Evolutionary conservation across 225 moss, liverwort and hornwort species (phyloP).

Genomic region (Physcomitrium patens): DNA sequence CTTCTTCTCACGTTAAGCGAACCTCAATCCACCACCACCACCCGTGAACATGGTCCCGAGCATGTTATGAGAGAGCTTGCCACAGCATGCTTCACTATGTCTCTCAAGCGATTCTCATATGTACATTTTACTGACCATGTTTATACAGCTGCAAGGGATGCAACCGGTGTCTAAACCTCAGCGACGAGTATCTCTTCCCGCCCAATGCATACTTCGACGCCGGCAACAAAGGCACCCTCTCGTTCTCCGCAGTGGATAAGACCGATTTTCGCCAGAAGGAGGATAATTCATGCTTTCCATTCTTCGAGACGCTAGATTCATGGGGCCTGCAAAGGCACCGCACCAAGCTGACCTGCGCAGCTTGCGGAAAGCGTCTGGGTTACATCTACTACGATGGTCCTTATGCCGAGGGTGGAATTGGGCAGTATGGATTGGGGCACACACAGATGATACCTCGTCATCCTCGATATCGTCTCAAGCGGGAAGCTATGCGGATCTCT

Average conservation of each 20-base stretch:
- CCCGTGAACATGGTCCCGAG: not conserved
- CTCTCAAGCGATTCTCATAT: not conserved
- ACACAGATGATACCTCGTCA: constrained; percentile 36
- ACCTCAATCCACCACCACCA: no score
- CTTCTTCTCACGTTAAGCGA: not conserved
- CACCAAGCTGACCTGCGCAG: constrained; percentile 41
- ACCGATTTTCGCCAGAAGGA: constrained; percentile 43
- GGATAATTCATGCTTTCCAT: constrained; percentile 37
- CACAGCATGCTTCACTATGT: not conserved
- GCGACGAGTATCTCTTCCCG: constrained; percentile 38
- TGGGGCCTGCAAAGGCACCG: constrained; percentile 45
- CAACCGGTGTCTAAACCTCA: constrained; percentile 39
- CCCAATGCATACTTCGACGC: constrained; percentile 42
- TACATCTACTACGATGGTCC: constrained; percentile 45
- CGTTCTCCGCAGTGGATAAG: constrained; percentile 40
- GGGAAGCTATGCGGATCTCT: constrained; percentile 32
- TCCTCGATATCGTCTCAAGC: constrained; percentile 39
- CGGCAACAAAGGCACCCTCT: constrained; percentile 49
- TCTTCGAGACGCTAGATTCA: constrained; percentile 42
- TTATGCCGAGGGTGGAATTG: constrained; percentile 19
- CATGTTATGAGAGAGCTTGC: not conserved
- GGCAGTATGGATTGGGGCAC: constrained; percentile 34
- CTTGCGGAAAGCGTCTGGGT: constrained; percentile 36
- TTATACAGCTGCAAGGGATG: constrained; percentile 47
- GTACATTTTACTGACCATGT: not conserved